These are phyloP conservation scores for Candida nanaspora DNA, from an alignment of 805 yeast genomes.

Conservation along the genomic window DNA sequence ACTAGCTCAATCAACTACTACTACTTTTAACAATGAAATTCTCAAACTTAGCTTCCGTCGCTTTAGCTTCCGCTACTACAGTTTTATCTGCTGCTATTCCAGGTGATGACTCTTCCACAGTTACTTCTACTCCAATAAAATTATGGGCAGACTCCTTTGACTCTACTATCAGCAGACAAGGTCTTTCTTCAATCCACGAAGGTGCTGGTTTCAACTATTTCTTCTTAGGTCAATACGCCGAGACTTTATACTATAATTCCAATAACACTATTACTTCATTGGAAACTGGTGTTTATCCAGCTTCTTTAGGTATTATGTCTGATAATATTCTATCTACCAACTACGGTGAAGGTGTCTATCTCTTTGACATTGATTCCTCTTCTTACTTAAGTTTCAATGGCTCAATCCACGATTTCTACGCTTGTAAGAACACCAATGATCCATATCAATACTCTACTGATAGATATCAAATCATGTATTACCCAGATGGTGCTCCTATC, in stretches of 20 bases:
- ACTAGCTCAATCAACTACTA: too few species aligned
- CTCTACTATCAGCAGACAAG: conserved; percentile 19
- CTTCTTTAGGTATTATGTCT: not conserved
- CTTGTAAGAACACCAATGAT: conserved; percentile 33
- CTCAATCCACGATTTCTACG: conserved; percentile 26
- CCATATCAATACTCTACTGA: conserved; percentile 30
- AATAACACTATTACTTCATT: not conserved
- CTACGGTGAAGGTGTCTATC: not conserved
- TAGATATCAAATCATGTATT: conserved; percentile 21
- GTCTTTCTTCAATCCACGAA: conserved; percentile 30
- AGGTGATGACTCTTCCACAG: not conserved
- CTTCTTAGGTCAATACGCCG: conserved; percentile 21
- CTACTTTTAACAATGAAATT: too few species aligned
- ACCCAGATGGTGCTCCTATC: conserved; percentile 5
- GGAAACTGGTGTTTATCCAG: conserved; percentile 1
- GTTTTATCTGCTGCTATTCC: conserved; percentile 12
- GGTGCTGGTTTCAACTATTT: conserved; percentile 41
- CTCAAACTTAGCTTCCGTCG: too few species aligned
- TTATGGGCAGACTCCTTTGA: conserved; percentile 18
- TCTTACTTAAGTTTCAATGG: conserved; percentile 22
- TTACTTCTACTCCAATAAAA: not conserved
- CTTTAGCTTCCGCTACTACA: conserved; percentile 7
- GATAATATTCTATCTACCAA: conserved; percentile 2
- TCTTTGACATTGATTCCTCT: not conserved
- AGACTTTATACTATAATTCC: conserved; percentile 14